Percentiles rank a stretch among this genome's conserved stretches.
These are phyloP conservation scores for Metrosideros polymorpha DNA, from an alignment of 441 rosid species.

Conservation along the genomic window DNA sequence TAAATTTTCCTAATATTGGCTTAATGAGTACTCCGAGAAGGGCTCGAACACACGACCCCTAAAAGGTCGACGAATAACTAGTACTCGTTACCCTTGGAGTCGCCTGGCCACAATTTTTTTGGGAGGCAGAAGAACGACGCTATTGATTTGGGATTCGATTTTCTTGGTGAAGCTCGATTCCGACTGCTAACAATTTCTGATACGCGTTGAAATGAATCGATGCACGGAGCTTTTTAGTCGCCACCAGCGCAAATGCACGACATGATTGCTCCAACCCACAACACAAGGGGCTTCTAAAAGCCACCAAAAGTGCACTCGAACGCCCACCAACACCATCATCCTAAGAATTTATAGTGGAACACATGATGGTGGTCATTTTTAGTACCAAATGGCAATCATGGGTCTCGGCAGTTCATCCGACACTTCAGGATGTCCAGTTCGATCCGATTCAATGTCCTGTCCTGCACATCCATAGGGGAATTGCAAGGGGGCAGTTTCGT, in stretches of 20 bases:
- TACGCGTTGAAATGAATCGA: background rate
- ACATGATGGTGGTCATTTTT: background rate
- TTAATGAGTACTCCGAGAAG: background rate
- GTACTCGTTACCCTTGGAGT: background rate
- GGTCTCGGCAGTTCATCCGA: background rate
- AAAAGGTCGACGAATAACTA: background rate
- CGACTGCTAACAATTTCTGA: background rate
- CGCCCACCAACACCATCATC: background rate
- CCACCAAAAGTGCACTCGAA: background rate
- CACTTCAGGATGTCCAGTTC: background rate
- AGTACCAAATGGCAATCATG: background rate
- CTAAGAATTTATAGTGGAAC: background rate
- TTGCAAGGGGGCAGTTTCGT: slow-evolving; percentile 29
- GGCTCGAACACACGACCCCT: background rate
- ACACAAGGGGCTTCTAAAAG: background rate
- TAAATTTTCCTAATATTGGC: background rate
- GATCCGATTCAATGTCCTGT: background rate
- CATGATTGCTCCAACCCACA: background rate
- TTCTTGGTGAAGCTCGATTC: background rate
- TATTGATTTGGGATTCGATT: background rate
- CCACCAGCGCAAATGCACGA: background rate
- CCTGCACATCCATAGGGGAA: background rate
- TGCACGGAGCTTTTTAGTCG: background rate
- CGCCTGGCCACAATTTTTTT: accelerated
- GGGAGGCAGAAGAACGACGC: background rate